phyloP scores from a whole-genome alignment of 2,329 filamentous ascomycete genomes.

The Macrophomina phaseolina region DNA sequence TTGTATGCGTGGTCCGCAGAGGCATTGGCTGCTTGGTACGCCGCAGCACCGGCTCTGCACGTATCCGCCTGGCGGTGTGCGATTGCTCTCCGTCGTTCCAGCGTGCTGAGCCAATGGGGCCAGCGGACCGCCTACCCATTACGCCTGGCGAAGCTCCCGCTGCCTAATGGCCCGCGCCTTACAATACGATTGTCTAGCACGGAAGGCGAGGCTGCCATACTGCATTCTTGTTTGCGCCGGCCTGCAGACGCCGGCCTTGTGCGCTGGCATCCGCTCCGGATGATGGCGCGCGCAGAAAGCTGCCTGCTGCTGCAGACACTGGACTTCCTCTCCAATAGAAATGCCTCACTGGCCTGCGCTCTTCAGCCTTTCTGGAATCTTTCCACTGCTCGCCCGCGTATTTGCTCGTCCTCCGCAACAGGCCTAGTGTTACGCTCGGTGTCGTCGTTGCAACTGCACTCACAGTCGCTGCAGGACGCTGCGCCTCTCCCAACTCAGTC shows the following conservation, averaged over 20 bases:
- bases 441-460: conserved; percentile 36
- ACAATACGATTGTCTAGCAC: conserved; percentile 7
- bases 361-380: conserved; percentile 37
- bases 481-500: conserved; percentile 24
- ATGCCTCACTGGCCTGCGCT: conserved; percentile 39
- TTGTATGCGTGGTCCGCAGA: conserved; percentile 2
- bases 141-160: conserved; percentile 14
- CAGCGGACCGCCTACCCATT: conserved; percentile 2
- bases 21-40: conserved; percentile 1
- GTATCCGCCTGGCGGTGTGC: conserved; percentile 4
- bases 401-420: conserved; percentile 30
- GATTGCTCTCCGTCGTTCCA: not conserved
- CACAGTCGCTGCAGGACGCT: conserved; percentile 28
- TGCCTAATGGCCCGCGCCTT: not conserved
- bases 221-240: conserved; percentile 38
- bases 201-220: not conserved
- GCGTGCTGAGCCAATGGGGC: conserved; percentile 17
- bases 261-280: conserved; percentile 36
- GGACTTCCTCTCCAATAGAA: conserved; percentile 30
- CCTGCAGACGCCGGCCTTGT: conserved; percentile 37
- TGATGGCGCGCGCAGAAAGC: conserved; percentile 12
- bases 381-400: conserved; percentile 27
- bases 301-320: conserved; percentile 6
- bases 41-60: conserved; percentile 2
- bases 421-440: conserved; percentile 36